Conservation (phyloP, 1,139 yeast genomes). For the Geotrichum reessii region DNA sequence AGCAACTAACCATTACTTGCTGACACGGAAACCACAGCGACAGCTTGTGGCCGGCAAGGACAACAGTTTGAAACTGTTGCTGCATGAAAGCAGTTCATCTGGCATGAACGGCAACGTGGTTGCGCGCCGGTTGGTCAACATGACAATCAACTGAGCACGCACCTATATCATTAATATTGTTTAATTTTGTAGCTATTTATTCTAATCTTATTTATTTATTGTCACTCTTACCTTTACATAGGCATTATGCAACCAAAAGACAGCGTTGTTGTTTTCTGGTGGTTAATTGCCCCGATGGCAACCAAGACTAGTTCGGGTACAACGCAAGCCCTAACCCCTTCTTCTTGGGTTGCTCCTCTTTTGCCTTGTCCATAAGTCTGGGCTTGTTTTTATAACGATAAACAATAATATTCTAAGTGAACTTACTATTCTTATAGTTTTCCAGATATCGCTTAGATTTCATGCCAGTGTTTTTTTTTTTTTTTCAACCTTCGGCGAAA, state of each 20-base stretch:
- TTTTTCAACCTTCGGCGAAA: background rate
- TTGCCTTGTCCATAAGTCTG: background rate
- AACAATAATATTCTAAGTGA: background rate
- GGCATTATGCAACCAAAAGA: no score
- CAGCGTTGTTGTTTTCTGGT: no score
- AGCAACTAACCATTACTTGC: constrained; percentile 15
- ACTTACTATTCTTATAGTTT: background rate
- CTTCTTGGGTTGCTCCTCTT: background rate
- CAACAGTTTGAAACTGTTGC: constrained; percentile 15
- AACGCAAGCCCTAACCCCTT: background rate
- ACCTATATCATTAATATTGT: background rate
- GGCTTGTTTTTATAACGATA: background rate
- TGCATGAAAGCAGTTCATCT: constrained; percentile 19
- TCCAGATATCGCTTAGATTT: background rate
- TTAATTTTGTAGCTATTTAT: background rate
- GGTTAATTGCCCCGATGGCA: background rate
- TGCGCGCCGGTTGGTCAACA: constrained; percentile 21
- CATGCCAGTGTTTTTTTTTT: background rate
- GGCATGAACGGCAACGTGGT: constrained; percentile 14
- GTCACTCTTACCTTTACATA: background rate
- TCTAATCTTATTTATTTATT: background rate
- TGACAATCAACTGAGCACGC: constrained; percentile 19
- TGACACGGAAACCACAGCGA: constrained; percentile 12
- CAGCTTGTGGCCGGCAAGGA: constrained; percentile 8
- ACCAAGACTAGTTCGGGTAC: background rate